phyloP scores from a whole-genome alignment of 2,329 filamentous ascomycete genomes.

The Neospermospora avenae region DNA sequence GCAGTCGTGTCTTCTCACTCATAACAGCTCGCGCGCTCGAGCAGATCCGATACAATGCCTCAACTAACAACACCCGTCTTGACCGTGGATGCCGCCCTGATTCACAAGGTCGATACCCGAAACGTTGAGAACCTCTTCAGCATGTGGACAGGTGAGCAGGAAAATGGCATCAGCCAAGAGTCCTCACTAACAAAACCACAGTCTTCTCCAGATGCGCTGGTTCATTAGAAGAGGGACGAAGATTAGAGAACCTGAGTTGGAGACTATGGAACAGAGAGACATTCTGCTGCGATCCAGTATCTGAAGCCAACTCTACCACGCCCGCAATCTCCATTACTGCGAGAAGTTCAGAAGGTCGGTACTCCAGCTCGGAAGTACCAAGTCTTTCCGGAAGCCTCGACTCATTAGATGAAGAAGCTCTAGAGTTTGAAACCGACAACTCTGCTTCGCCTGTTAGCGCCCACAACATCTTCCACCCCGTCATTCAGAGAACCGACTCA shows the following conservation, averaged over 20 bases:
- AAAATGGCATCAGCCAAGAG: not conserved
- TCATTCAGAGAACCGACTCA: conserved; percentile 69
- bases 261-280: conserved; percentile 91
- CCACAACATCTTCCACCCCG: conserved; percentile 61
- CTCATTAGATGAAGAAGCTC: conserved; percentile 67
- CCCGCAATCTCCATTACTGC: conserved; percentile 38
- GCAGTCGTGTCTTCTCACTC: conserved; percentile 29
- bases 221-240: conserved; percentile 86
- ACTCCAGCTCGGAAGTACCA: conserved; percentile 59
- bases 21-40: conserved; percentile 33
- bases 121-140: conserved; percentile 92
- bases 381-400: conserved; percentile 76
- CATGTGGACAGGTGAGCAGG: conserved; percentile 86
- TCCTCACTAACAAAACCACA: conserved; percentile 37
- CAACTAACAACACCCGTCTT: conserved; percentile 81
- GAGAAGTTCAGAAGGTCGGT: conserved; percentile 32
- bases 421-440: conserved; percentile 47
- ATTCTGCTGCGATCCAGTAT: conserved; percentile 73
- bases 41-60: conserved; percentile 60
- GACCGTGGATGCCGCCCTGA: conserved; percentile 85
- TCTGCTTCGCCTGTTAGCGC: conserved; percentile 48
- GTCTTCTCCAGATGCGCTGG: conserved; percentile 94
- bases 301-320: conserved; percentile 46
- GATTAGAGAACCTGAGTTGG: conserved; percentile 95
- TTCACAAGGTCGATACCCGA: conserved; percentile 91